These are phyloP conservation scores for Moelleriella libera DNA, from an alignment of 2,329 filamentous ascomycete genomes.

Conservation along the genomic window DNA sequence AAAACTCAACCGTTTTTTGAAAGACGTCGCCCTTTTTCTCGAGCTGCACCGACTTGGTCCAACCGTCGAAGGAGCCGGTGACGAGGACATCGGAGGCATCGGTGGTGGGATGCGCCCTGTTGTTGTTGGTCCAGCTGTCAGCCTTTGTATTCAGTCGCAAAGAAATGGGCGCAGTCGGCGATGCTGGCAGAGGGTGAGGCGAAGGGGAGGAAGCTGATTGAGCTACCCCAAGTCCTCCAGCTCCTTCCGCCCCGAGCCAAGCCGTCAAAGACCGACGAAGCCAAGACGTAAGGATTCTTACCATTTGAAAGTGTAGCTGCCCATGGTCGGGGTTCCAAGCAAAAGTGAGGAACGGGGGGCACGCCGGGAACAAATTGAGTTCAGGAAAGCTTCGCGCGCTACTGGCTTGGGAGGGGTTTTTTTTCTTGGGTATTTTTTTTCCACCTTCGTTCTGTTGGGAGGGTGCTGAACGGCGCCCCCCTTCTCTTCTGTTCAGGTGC, in stretches of 20 bases:
- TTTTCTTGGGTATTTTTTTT: background rate
- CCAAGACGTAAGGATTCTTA: slow-evolving; percentile 21
- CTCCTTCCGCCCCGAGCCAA: background rate
- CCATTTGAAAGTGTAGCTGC: slow-evolving; percentile 59
- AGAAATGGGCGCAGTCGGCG: background rate
- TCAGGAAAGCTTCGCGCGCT: background rate
- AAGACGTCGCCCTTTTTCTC: slow-evolving; percentile 62
- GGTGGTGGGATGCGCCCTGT: slow-evolving; percentile 32
- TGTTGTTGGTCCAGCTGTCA: background rate
- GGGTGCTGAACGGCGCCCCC: background rate
- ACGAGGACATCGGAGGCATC: slow-evolving; percentile 60
- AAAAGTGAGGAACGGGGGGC: background rate
- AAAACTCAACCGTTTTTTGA: slow-evolving; percentile 66
- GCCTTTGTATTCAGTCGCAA: background rate
- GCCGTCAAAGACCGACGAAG: slow-evolving; percentile 3
- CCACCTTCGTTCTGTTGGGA: background rate
- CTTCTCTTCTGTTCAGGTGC: too few species aligned
- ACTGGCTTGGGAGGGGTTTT: background rate
- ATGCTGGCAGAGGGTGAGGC: background rate
- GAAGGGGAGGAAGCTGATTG: background rate
- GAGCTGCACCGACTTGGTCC: slow-evolving; percentile 75
- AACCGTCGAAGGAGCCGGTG: slow-evolving; percentile 90
- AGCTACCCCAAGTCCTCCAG: background rate
- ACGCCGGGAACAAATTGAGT: background rate
- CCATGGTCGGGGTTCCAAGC: slow-evolving; percentile 31